Conservation (phyloP, 306 rosid genomes). For the Prunus dulcis region DNA sequence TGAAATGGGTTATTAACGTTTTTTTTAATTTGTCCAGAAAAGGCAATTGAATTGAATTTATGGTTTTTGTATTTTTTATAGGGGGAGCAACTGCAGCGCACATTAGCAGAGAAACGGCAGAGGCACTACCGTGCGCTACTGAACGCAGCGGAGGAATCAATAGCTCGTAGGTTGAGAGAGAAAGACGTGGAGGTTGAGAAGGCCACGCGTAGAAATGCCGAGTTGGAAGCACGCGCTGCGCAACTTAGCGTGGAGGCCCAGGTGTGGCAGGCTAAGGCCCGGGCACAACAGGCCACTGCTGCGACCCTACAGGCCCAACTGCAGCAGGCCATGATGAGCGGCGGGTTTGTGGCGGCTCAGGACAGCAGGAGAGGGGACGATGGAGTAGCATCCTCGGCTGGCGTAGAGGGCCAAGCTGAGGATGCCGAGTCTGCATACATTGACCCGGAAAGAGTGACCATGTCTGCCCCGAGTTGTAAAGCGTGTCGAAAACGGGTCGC, state of each 20-base stretch:
- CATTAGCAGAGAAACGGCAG: constrained; percentile 66
- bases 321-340: constrained; percentile 60
- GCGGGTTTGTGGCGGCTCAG: constrained; percentile 25
- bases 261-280: constrained; percentile 80
- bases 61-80: constrained; percentile 18
- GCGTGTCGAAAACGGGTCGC: constrained; percentile 68
- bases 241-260: constrained; percentile 67
- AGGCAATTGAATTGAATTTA: not conserved
- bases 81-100: constrained; percentile 68
- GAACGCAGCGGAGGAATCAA: constrained; percentile 57
- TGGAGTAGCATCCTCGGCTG: constrained; percentile 41
- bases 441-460: constrained; percentile 61
- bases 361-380: constrained; percentile 31
- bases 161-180: constrained; percentile 51
- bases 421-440: constrained; percentile 81
- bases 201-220: constrained; percentile 63
- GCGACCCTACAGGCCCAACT: constrained; percentile 68
- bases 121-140: constrained; percentile 60
- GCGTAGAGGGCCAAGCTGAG: constrained; percentile 58
- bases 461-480: constrained; percentile 59
- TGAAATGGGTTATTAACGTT: constrained; percentile 11
- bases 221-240: constrained; percentile 83
- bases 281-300: constrained; percentile 69
- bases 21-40: not conserved
- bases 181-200: constrained; percentile 66